A percentile compares a stretch with the other conserved stretches of the same genome.
Conservation (phyloP, 2,329 filamentous ascomycete genomes). For the Aspergillus chevalieri region DNA sequence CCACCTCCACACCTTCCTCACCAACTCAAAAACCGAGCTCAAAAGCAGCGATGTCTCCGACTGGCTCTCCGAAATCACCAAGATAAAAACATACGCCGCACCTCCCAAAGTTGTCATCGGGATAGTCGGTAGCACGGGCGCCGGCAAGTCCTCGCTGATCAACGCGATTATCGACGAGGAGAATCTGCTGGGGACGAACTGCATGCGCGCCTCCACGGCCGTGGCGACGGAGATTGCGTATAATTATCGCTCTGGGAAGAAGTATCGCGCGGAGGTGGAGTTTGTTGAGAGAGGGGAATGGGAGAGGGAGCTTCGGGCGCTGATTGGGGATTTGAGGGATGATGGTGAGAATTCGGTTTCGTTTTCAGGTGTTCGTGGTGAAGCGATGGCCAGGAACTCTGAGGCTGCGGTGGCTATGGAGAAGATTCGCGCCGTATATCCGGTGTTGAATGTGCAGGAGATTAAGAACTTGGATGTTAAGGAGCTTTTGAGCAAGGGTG, state of each 20-base stretch:
- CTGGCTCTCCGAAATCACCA: slow-evolving; percentile 1
- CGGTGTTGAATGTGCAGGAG: slow-evolving; percentile 34
- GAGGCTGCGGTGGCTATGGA: slow-evolving; percentile 31
- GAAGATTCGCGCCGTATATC: slow-evolving; percentile 38
- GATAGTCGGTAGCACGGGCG: slow-evolving; percentile 56
- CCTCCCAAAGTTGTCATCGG: slow-evolving; percentile 44
- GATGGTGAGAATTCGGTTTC: slow-evolving; percentile 40
- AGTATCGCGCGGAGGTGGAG: slow-evolving; percentile 53
- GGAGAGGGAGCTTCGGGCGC: slow-evolving; percentile 43
- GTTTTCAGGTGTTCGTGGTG: neutral
- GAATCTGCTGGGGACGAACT: slow-evolving; percentile 50
- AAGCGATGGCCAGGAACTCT: too few relatives aligned
- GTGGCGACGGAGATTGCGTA: slow-evolving; percentile 56
- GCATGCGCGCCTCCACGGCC: slow-evolving; percentile 58
- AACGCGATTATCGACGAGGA: slow-evolving; percentile 60
- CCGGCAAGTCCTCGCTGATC: slow-evolving; percentile 58
- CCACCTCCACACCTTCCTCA: neutral
- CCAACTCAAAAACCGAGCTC: neutral
- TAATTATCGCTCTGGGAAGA: slow-evolving; percentile 40
- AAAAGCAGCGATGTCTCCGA: neutral
- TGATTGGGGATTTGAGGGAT: slow-evolving; percentile 19
- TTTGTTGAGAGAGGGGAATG: slow-evolving; percentile 52
- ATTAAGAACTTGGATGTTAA: slow-evolving; percentile 32
- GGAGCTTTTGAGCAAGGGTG: slow-evolving; percentile 37
- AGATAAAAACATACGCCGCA: neutral